phyloP scores from a whole-genome alignment of 2,329 filamentous ascomycete species.

The Phialemonium atrogriseum region DNA sequence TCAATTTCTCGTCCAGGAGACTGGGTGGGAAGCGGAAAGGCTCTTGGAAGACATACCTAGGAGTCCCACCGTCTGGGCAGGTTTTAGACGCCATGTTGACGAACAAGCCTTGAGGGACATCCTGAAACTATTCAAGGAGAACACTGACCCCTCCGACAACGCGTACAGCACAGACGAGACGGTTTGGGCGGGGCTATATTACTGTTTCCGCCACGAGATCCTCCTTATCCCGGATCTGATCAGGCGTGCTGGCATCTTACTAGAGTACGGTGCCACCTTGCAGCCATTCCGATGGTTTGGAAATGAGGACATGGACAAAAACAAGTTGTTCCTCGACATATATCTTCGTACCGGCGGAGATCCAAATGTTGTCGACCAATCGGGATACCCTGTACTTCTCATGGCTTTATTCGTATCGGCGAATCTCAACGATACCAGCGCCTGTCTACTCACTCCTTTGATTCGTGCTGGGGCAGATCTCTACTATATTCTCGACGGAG shows the following conservation, averaged over 20 bases:
- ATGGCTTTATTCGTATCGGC: background rate
- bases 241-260: background rate
- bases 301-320: no score
- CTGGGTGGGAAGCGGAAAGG: background rate
- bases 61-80: no score
- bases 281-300: background rate
- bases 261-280: background rate
- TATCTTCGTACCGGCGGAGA: background rate
- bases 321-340: background rate
- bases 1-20: background rate
- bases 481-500: background rate
- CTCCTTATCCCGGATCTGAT: no score
- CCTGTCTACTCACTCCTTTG: background rate
- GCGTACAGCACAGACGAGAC: no score
- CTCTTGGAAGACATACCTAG: background rate
- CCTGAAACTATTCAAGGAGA: no score
- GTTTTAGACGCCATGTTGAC: no score
- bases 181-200: no score
- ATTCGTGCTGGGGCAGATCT: background rate
- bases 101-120: no score
- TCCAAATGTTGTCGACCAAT: background rate
- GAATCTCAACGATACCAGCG: background rate
- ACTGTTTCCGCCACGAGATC: no score
- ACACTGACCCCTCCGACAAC: no score
- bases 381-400: background rate